A percentile compares a stretch with the other conserved stretches of the same genome.
These are phyloP conservation scores for Aspergillus tubingensis DNA, from an alignment of 2,329 filamentous ascomycete genomes.

Conservation along the genomic window DNA sequence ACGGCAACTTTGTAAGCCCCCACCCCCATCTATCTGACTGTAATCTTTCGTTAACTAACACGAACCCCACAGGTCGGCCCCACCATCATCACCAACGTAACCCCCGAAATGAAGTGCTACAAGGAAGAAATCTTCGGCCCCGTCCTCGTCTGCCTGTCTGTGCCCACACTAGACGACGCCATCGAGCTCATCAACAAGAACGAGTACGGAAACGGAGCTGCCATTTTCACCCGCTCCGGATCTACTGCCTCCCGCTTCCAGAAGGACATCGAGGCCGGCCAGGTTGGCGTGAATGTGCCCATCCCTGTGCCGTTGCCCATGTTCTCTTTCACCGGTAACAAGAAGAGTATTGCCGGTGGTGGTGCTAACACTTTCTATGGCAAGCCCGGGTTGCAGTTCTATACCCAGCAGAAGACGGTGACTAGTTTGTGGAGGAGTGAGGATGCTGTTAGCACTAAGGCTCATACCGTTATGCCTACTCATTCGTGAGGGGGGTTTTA, in stretches of 20 bases:
- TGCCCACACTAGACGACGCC: constrained; percentile 62
- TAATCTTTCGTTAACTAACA: neutral
- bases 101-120: constrained; percentile 67
- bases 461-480: constrained; percentile 84
- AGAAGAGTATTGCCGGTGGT: constrained; percentile 89
- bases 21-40: neutral
- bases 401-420: constrained; percentile 97
- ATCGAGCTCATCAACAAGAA: constrained; percentile 66
- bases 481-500: constrained; percentile 42
- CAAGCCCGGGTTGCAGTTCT: constrained; percentile 87
- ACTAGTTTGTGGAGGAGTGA: constrained; percentile 86
- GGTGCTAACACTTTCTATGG: constrained; percentile 96
- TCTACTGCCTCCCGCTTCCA: constrained; percentile 64
- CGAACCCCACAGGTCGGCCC: constrained; percentile 54
- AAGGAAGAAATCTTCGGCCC: constrained; percentile 68
- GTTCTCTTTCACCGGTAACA: constrained; percentile 69
- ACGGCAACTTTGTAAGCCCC: constrained; percentile 63
- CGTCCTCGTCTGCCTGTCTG: constrained; percentile 64
- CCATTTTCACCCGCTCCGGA: constrained; percentile 66
- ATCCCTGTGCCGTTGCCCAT: constrained; percentile 65
- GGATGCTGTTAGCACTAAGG: constrained; percentile 82
- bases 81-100: constrained; percentile 66
- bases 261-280: constrained; percentile 66
- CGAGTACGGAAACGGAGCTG: constrained; percentile 67
- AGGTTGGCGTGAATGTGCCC: constrained; percentile 68